Evolutionary conservation across 2,329 filamentous ascomycete genomes (phyloP), one percentile per base, ranked within the genome.

Genomic region (Botryotinia convoluta): DNA sequence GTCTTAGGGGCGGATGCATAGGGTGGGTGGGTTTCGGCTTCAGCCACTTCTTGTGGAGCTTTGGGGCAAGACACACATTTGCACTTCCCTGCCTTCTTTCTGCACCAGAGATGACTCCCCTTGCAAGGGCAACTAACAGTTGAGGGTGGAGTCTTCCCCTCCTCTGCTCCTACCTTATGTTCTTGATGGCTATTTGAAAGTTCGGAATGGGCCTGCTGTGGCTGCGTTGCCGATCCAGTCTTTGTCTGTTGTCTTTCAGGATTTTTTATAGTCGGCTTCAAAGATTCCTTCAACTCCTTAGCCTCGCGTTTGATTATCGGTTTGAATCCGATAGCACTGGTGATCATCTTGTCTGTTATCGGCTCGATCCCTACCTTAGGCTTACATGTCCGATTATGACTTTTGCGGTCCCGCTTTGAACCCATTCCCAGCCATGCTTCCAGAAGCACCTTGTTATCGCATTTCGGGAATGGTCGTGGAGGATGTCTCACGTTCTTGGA

Each of bases 401-500:
- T 84, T 75, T 83, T 80, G 74, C 84, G 80, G 81, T 87, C 84
- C 75, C 85, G 81, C 73, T 85, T 81, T 45, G 85, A 84, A 35
- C 84, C 82, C 26, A 96, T 84, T 26, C 85, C 83, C 61, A 91
- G 83, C 93, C 95, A 97, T 51, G 93, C 89, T 76, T 90, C 88
- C 80, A 97, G 93, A 20, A 97, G 85, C 3, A 91, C 90, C 77
- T 91, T 89, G 77, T 95, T 97, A 83, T 97, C 94, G 73, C 89
- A 90, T 7, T 86, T 86, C 0, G 92, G 92, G 82, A 97, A 97
- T 0, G 94, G 93, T 61, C 93, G 89, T 14, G 94, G 88, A 64
- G 90, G 88, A 51, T 87, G 86, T 77, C 87, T 90, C 48, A 86
- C 82, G 72, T 86, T 82, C 72, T 84, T 87, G 22, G 86, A 80